Percentiles rank a stretch among this genome's conserved stretches.
phyloP scores from a whole-genome alignment of 2,329 filamentous ascomycete species.

The Penicillium brevicompactum region DNA sequence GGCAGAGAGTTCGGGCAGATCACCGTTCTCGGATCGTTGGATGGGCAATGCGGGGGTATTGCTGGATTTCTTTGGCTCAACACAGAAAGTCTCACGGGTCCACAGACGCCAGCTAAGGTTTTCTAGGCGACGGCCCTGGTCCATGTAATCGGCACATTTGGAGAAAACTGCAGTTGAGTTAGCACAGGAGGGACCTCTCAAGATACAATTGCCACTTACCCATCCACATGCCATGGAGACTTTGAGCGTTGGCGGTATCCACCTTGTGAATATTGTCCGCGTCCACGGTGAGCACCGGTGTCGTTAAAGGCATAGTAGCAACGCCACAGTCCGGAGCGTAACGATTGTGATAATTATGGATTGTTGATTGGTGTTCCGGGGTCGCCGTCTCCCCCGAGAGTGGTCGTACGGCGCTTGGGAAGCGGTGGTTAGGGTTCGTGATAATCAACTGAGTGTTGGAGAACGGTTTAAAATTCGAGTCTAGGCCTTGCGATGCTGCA shows the following conservation, averaged over 20 bases:
- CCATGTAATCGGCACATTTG: conserved; percentile 88
- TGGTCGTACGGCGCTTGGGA: conserved; percentile 45
- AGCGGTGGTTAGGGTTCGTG: conserved; percentile 19
- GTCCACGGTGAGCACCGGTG: conserved; percentile 88
- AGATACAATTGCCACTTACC: conserved; percentile 62
- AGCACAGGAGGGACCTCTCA: neutral
- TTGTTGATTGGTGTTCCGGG: conserved; percentile 35
- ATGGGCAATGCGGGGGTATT: conserved; percentile 53
- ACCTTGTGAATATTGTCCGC: conserved; percentile 91
- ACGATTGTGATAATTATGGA: conserved; percentile 1
- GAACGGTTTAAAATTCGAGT: conserved; percentile 13
- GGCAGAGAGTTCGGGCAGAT: conserved; percentile 72
- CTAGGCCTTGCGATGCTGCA: conserved; percentile 21
- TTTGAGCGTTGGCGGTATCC: conserved; percentile 88
- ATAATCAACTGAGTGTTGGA: conserved; percentile 15
- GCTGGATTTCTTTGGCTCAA: conserved; percentile 61
- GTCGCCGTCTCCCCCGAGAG: conserved; percentile 48
- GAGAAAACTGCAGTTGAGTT: conserved; percentile 70
- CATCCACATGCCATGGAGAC: conserved; percentile 95
- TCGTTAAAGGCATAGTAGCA: conserved; percentile 77
- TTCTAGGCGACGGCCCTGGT: conserved; percentile 88
- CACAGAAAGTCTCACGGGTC: conserved; percentile 92
- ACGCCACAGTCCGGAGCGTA: conserved; percentile 26
- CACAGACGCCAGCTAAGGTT: conserved; percentile 96
- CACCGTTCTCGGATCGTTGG: conserved; percentile 48